Evolutionary conservation across 2,329 filamentous ascomycete genomes (phyloP), one percentile per base, ranked within the genome.

Genomic region (Aspergillus fumigatiaffinis): DNA sequence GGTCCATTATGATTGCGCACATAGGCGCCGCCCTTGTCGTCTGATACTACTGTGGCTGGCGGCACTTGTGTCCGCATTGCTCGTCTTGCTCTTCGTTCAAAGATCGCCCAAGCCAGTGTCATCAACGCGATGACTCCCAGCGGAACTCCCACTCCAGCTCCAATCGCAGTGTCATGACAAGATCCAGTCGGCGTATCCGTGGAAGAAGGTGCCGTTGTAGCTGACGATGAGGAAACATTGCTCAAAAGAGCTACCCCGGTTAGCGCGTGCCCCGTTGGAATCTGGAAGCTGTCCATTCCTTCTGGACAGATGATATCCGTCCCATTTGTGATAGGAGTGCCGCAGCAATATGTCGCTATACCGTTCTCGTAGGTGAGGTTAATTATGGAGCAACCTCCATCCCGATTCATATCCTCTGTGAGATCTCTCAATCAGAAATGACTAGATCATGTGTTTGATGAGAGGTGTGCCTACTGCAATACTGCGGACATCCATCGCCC

Each of bases 331-430:
- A 63, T 51, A 0, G 64, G 57, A 6, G 57, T 62, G 9, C 67
- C 68, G 57, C 69, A 71, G 55, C 68, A 71, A 49, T 68, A 68
- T 12, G 55, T 57, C 1, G 62, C 58, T 1, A 52, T 26, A 7
- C 60, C 51, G 32, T 62, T 51, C 4, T 32, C n/a, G 14, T 54
- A 62, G 12, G 47, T 35, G 6, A 65, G 42, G 38, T 63, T 68
- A 49, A 66, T 58, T 44, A 69, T 65, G n/a, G 64, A 60, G 14
- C 56, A 56, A 41, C 68, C 68, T 10, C 54, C 55, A 10, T 26
- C 20, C 1, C 35, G 46, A 41, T 59, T 55, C 7, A 58, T 49
- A 17, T 57, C 38, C 28, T 56, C 66, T 68, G 25, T n/a, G 26
- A 32, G 17, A 14, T 48, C 4, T 8, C 14, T 20, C n/a, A 44